Evolutionary conservation across 371 early-diverging fungal species (phyloP), one percentile per base, ranked within the genome.

Genomic region (Apophysomyces ossiformis): DNA sequence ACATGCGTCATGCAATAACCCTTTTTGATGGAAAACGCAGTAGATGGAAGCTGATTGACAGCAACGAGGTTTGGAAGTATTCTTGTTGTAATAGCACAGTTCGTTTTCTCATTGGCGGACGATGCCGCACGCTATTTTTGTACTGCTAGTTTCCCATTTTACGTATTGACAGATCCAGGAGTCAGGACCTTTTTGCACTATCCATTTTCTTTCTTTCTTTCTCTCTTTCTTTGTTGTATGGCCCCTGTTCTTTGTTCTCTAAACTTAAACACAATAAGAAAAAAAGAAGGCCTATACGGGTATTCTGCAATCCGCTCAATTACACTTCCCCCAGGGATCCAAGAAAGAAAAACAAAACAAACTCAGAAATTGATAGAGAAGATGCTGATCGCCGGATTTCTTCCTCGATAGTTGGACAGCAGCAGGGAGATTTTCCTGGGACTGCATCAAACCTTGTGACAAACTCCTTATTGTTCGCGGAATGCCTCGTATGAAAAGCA

Each of bases 331-430:
- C 32, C 1, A 26, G 32, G 32, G 32, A 26, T 26, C 54, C 21
- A 21, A 50, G 21, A 50, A 50, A 50, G 54, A 21, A 50, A 9
- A 50, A 50, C 7, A 50, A 21, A 50, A 8, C 7, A 16, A 50
- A 18, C 16, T 18, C 16, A 21, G 21, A 50, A 21, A 26, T 50
- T 21, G 7, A 16, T 7, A 7, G 21, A 16, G 11, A 21, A 16
- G 54, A 26, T 50, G 54, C 21, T 32, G 54, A 50, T 50, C 54
- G 21, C 21, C 54, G 7, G 54, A 26, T 26, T 50, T 26, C 54
- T 50, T 50, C 54, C 54, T 50, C 26, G 18, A 50, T 50, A 50
- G 18, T 50, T 50, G 54, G 54, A 50, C 54, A 50, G 54, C n/a
- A 21, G 54, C 54, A 50, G 54, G 54, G 54, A 50, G 54, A 21